Conservation (phyloP, 352 stramenopile species). For the Globisporangium abappressorium region DNA sequence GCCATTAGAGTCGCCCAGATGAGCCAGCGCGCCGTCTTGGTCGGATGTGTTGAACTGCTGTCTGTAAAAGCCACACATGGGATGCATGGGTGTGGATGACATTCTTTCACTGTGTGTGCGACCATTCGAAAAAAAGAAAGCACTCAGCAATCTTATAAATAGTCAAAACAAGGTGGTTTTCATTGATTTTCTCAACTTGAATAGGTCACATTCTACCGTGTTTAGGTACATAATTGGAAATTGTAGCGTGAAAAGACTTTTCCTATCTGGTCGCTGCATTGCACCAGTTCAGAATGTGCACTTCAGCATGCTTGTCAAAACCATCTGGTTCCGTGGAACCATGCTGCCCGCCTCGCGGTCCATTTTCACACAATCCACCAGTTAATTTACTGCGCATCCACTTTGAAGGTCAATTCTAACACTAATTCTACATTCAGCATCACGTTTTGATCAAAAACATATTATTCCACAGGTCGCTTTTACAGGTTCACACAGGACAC, state of each 20-base stretch:
- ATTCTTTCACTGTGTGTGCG: neutral
- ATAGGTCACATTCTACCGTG: neutral
- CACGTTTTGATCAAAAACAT: neutral
- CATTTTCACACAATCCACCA: neutral
- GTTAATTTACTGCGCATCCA: neutral
- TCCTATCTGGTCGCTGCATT: neutral
- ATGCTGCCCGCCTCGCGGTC: neutral
- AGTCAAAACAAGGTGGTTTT: neutral
- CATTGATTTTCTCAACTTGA: neutral
- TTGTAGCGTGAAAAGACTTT: neutral
- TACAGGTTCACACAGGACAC: neutral
- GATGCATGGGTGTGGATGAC: neutral
- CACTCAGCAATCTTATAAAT: neutral
- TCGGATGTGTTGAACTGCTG: neutral
- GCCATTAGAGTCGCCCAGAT: neutral
- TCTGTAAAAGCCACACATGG: neutral
- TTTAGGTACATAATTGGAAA: neutral
- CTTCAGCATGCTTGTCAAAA: neutral
- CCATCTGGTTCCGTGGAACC: neutral
- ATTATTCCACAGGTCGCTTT: neutral
- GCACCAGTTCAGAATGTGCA: neutral
- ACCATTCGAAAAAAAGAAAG: conserved; percentile 7
- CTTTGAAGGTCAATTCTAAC: neutral
- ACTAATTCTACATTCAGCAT: too few species aligned
- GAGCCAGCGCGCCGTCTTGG: neutral